Evolutionary conservation across 805 yeast genomes (phyloP), one percentile per base, ranked within the genome.

Genomic region (Lipomyces mesembrius): DNA sequence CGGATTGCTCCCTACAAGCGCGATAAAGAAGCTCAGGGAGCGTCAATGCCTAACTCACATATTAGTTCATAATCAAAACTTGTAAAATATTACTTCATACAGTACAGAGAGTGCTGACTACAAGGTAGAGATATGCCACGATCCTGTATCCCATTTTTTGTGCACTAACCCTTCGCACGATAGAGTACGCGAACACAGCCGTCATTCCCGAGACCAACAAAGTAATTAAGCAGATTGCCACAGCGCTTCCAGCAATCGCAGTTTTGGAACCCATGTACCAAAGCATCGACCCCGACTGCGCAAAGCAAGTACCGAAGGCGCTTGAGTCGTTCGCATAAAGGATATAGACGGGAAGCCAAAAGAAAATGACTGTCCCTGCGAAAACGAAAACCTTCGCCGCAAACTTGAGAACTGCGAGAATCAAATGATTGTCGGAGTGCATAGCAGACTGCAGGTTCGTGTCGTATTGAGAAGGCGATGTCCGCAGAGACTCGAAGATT

Each of bases 321-420:
- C 61, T 63, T 39, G 61, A 35, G 57, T 67, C 70, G 46, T 61
- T 63, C 27, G 64, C 60, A 57, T 67, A 67, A 7, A 67, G 52
- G 17, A 67, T n/a, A 39, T 63, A 67, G n/a, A 67, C 64, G 2
- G 70, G 70, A 6, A 67, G 52, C 70, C 70, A 67, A 25, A 60
- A 49, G 25, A 55, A 61, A 17, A 59, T 56, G 3, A 52, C 35
- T 3, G 46, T 25, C 17, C 43, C 63, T 6, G 59, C 64, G 49
- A 63, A 67, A 12, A 55, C 35, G 22, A 60, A 49, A 14, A 56
- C 22, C 14, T 27, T 27, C 25, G 59, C 53, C 12, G 37, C 22
- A 46, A 59, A 60, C 46, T 46, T 37, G 20, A 66, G 54, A 37
- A 63, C 20, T 1, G 29, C 39, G 37, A 55, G 46, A 25, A 60